These are phyloP conservation scores for Calonectria pauciramosa DNA, from an alignment of 2,329 filamentous ascomycete species.

Conservation along the genomic window DNA sequence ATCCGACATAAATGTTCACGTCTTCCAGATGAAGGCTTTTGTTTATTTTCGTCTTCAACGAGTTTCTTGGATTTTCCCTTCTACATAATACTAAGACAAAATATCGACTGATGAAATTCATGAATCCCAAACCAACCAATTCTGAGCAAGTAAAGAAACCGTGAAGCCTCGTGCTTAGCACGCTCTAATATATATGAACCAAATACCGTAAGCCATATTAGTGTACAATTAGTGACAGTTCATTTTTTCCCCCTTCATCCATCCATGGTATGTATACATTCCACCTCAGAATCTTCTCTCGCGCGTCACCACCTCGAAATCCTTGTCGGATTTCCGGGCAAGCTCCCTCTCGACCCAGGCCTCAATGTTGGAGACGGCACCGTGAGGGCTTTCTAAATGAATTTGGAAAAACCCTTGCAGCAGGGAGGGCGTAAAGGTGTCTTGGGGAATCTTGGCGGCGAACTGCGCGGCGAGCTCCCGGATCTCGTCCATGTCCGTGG, in stretches of 20 bases:
- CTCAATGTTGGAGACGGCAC: slow-evolving; percentile 51
- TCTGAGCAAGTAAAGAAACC: background rate
- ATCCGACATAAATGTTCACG: no score
- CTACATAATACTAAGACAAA: background rate
- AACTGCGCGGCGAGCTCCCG: slow-evolving; percentile 67
- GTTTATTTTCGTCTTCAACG: background rate
- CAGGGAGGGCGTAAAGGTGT: slow-evolving; percentile 63
- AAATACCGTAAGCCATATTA: background rate
- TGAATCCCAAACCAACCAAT: background rate
- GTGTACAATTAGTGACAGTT: slow-evolving; percentile 6
- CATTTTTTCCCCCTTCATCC: background rate
- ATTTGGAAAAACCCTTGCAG: slow-evolving; percentile 64
- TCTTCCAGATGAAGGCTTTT: no score
- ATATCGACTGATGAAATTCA: background rate
- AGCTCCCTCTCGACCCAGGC: slow-evolving; percentile 55
- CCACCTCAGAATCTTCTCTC: slow-evolving; percentile 28
- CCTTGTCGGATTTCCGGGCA: slow-evolving; percentile 43
- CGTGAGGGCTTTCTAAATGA: slow-evolving; percentile 55
- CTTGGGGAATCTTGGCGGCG: slow-evolving; percentile 63
- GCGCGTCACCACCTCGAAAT: slow-evolving; percentile 47
- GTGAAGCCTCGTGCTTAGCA: background rate
- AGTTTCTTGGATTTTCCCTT: background rate
- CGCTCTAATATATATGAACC: slow-evolving; percentile 5
- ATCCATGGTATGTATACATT: background rate
- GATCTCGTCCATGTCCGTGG: slow-evolving; percentile 48